Evolutionary conservation across 306 rosid species (phyloP), one percentile per base, ranked within the genome.

Genomic region (Cucumis cinereus): DNA sequence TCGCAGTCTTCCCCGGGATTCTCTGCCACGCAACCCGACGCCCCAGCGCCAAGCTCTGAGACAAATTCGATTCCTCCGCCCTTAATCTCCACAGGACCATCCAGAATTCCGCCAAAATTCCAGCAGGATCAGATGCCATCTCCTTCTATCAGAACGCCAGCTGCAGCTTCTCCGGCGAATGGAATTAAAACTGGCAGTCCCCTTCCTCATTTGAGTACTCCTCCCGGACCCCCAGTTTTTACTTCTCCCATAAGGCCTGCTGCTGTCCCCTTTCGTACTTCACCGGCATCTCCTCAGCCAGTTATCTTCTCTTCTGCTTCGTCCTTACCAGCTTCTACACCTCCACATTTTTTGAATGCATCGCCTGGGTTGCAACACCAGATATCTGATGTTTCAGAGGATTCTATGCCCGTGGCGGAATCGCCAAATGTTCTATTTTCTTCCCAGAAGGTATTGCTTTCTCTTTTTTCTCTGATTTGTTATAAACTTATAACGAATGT

Each of bases 221-320:
- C 97, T 60, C 99, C 99, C 6, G 97, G 99, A 23, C 99, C 99
- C 59, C 99, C 99, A 60, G 92, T 94, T 23, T 94, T 94, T 72
- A 83, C 92, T 20, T 90, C 93, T 3, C 99, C 99, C 16, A 97
- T 94, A n/a, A 87, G 96, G 45, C 99, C 99, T 0, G 95, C 99
- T 12, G 96, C 96, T 8, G 90, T 89, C 58, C 99, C 99, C 49
- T 94, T 92, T 77, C 96, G 97, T 20, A 87, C 97, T 7, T 92
- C 93, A 0, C 99, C 99, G 4, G 87, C 86, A n/a, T 86, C 95
- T 73, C 99, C 99, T 81, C 99, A 94, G 90, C 97, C 97, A 6
- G 78, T 86, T 74, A 93, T 97, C 64, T 89, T 90, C 81, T 83
- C 97, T 73, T 77, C 93, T 0, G 86, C 75, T 1, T 76, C 90